Evolutionary conservation across 1,284 basidiomycete genomes (phyloP).

Genomic region (Heterobasidion parviporum): DNA sequence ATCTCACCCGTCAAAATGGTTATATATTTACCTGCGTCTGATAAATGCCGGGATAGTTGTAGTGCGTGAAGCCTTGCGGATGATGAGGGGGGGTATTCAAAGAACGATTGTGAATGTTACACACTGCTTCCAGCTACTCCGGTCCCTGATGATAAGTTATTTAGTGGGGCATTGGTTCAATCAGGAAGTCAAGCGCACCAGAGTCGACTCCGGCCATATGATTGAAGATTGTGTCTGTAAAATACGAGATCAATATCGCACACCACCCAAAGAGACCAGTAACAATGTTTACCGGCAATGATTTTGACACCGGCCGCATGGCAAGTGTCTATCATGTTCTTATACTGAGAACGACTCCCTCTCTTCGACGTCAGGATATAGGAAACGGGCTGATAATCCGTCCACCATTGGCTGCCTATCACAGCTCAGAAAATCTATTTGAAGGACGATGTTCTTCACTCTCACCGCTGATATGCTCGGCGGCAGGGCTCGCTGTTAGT

Average conservation of each 20-base stretch:
- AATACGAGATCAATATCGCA: background rate
- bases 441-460: background rate
- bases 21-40: conserved; percentile 16
- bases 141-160: conserved; percentile 26
- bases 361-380: conserved; percentile 54
- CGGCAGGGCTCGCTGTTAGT: conserved; percentile 17
- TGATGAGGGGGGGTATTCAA: background rate
- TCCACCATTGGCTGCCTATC: conserved; percentile 53
- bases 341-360: conserved; percentile 43
- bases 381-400: conserved; percentile 62
- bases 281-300: conserved; percentile 35
- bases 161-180: background rate
- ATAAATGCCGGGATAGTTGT: conserved; percentile 51
- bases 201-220: conserved; percentile 47
- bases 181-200: conserved; percentile 1
- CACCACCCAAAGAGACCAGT: background rate
- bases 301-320: conserved; percentile 54
- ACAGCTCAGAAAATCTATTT: conserved; percentile 6
- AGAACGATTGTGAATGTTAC: background rate
- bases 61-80: conserved; percentile 38
- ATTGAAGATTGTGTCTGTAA: conserved; percentile 52
- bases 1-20: background rate
- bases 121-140: conserved; percentile 35
- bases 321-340: conserved; percentile 49
- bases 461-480: conserved; percentile 15